Conservation (phyloP, 2,329 filamentous ascomycete genomes). For the Rhinocladiella mackenziei region DNA sequence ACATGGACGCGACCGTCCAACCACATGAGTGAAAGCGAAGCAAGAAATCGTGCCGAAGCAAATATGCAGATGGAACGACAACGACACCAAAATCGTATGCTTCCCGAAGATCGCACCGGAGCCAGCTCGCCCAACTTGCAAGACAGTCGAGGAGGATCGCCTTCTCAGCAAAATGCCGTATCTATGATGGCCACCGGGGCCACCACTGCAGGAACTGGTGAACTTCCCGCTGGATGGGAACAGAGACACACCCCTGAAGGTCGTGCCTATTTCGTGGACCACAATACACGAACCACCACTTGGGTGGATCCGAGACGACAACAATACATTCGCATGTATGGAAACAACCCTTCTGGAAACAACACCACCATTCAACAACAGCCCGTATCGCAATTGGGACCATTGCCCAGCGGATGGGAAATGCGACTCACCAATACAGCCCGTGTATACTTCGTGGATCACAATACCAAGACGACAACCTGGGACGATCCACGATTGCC, state of each 20-base stretch:
- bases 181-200: slow-evolving; percentile 94
- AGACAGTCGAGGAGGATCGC: slow-evolving; percentile 43
- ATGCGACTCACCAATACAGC: slow-evolving; percentile 99
- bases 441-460: slow-evolving; percentile 96
- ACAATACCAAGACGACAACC: slow-evolving; percentile 99
- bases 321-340: slow-evolving; percentile 98
- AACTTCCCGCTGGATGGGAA: slow-evolving; percentile 94
- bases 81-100: slow-evolving; percentile 88
- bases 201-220: slow-evolving; percentile 85
- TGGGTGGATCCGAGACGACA: slow-evolving; percentile 97
- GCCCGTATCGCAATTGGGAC: slow-evolving; percentile 92
- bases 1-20: slow-evolving; percentile 91
- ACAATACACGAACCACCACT: slow-evolving; percentile 95
- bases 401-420: slow-evolving; percentile 95
- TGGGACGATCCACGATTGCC: slow-evolving; percentile 97
- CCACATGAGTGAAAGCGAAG: slow-evolving; percentile 69
- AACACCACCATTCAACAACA: slow-evolving; percentile 92
- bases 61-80: slow-evolving; percentile 90
- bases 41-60: slow-evolving; percentile 76
- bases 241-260: slow-evolving; percentile 94
- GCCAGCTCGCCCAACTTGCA: slow-evolving; percentile 80
- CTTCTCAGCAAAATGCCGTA: slow-evolving; percentile 50
- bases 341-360: slow-evolving; percentile 63
- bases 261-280: slow-evolving; percentile 93
- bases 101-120: slow-evolving; percentile 92